phyloP scores from a whole-genome alignment of 2,329 filamentous ascomycete genomes.

The Colletotrichum tabaci region DNA sequence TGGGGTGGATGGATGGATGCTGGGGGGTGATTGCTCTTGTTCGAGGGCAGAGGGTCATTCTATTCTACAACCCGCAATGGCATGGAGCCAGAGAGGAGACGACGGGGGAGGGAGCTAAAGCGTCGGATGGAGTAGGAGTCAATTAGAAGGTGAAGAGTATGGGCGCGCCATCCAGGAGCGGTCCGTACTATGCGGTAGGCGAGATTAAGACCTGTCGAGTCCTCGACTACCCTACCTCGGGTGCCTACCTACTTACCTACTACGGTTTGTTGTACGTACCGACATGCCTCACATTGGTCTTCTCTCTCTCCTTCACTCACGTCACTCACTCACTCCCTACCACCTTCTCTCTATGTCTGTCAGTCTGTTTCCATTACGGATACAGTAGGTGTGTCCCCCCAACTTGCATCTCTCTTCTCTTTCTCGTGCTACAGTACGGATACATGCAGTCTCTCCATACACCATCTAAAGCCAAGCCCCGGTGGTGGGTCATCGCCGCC shows the following conservation, averaged over 20 bases:
- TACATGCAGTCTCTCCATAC: too few relatives aligned
- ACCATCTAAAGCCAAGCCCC: background rate
- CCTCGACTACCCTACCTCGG: too few relatives aligned
- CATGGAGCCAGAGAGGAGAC: slow-evolving; percentile 27
- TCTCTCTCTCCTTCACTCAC: background rate
- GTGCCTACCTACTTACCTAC: too few relatives aligned
- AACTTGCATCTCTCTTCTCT: background rate
- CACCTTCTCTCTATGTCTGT: background rate
- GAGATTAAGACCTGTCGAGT: slow-evolving; percentile 24
- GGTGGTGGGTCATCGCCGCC: background rate
- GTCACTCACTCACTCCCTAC: background rate
- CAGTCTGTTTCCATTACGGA: too few relatives aligned
- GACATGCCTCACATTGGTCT: background rate
- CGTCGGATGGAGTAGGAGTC: background rate
- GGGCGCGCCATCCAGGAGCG: slow-evolving; percentile 24
- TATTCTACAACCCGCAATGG: slow-evolving; percentile 13
- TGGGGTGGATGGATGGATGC: slow-evolving; percentile 19
- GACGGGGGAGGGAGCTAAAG: background rate
- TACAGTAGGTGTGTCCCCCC: too few relatives aligned
- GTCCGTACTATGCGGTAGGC: slow-evolving; percentile 32
- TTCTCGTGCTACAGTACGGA: background rate
- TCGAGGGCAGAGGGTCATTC: slow-evolving; percentile 24
- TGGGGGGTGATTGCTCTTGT: slow-evolving; percentile 22
- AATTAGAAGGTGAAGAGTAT: slow-evolving; percentile 1
- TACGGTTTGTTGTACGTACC: too few relatives aligned